Evolutionary conservation across 106 monocot genomes (phyloP).

Genomic region (Dendrobium catenatum): DNA sequence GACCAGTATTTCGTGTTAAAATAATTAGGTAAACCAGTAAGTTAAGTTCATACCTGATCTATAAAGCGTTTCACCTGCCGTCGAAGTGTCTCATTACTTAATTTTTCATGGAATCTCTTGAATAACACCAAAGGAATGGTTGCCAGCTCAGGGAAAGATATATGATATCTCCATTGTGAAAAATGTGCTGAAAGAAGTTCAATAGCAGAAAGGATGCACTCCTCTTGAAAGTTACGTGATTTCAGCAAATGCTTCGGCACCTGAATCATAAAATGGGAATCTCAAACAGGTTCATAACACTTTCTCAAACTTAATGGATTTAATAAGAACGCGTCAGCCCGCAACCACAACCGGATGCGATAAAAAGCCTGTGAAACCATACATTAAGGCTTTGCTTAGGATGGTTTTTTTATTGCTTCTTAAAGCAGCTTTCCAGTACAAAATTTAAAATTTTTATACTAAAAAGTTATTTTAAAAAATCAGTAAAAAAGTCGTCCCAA

Average conservation of each 20-base stretch:
- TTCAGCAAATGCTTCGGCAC: constrained; percentile 68
- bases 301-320: not conserved
- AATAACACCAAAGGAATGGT: constrained; percentile 72
- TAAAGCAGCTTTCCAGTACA: too few relatives aligned
- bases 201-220: constrained; percentile 58
- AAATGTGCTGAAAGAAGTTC: constrained; percentile 70
- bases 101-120: constrained; percentile 57
- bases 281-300: not conserved
- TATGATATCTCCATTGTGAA: constrained; percentile 78
- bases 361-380: not conserved
- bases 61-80: constrained; percentile 67
- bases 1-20: not conserved
- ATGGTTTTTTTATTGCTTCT: too few relatives aligned
- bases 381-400: not conserved
- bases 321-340: not conserved
- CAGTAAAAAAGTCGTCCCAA: too few relatives aligned
- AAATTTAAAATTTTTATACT: too few relatives aligned
- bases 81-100: constrained; percentile 40
- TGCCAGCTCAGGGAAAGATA: constrained; percentile 86
- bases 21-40: not conserved
- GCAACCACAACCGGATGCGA: too few relatives aligned
- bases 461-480: too few relatives aligned
- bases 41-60: constrained; percentile 62
- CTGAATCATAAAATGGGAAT: constrained; percentile 21
- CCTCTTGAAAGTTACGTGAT: constrained; percentile 51